phyloP scores from a whole-genome alignment of 768 basidiomycete genomes.

The Russula olivacea region DNA sequence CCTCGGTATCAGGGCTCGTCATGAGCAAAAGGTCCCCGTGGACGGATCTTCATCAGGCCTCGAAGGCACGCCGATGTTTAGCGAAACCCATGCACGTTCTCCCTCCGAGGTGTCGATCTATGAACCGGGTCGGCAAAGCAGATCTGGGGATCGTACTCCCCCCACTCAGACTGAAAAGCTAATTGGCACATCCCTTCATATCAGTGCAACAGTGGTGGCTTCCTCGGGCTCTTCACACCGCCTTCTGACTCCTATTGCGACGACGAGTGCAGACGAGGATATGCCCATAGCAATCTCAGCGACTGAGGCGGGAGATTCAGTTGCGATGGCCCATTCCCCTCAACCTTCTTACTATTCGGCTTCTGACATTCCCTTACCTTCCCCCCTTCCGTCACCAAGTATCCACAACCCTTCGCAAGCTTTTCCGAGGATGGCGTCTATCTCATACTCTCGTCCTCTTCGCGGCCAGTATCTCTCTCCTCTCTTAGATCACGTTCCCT shows the following conservation, averaged over 20 bases:
- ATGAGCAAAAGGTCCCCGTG: constrained; percentile 35
- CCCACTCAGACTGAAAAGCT: constrained; percentile 5
- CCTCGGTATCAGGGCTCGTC: constrained; percentile 59
- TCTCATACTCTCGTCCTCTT: constrained; percentile 25
- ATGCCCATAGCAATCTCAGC: constrained; percentile 15
- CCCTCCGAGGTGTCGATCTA: constrained; percentile 57
- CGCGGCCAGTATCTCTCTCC: constrained; percentile 33
- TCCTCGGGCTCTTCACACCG: not conserved
- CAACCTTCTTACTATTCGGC: constrained; percentile 54
- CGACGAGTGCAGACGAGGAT: not conserved
- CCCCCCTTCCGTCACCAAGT: constrained; percentile 45
- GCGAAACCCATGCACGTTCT: constrained; percentile 56
- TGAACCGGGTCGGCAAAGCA: constrained; percentile 40
- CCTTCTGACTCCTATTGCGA: not conserved
- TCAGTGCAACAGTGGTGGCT: not conserved
- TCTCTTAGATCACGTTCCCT: constrained; percentile 39
- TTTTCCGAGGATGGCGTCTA: constrained; percentile 27
- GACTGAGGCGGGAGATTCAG: constrained; percentile 25
- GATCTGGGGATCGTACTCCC: constrained; percentile 29
- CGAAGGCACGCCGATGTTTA: constrained; percentile 71
- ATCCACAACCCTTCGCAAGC: constrained; percentile 27
- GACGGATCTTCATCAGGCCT: constrained; percentile 32
- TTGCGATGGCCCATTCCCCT: constrained; percentile 16
- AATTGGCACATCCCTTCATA: not conserved
- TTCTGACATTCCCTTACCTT: constrained; percentile 45